Percentiles rank a stretch among this genome's conserved stretches.
These are phyloP conservation scores for Paraphoma chrysanthemicola DNA, from an alignment of 2,329 filamentous ascomycete genomes.

Conservation along the genomic window DNA sequence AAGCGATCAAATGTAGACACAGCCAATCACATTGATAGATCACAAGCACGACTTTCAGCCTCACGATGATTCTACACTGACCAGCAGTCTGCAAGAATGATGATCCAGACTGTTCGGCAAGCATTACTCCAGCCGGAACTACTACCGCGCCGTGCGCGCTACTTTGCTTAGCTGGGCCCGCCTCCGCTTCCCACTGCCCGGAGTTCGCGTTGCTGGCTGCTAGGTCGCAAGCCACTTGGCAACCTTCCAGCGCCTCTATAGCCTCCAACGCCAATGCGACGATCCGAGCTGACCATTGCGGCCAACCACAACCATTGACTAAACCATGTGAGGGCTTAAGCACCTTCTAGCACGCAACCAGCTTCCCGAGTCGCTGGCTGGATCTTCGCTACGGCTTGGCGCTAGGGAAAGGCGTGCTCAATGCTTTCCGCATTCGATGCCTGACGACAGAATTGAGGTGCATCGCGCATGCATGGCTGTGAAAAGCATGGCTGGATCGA, in stretches of 20 bases:
- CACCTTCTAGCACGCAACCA: background rate
- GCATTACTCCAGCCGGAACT: background rate
- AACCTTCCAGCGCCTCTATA: slow-evolving; percentile 3
- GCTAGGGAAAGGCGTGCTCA: slow-evolving; percentile 1
- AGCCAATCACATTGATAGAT: background rate
- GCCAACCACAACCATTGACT: background rate
- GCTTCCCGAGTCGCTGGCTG: background rate
- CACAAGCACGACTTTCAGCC: slow-evolving; percentile 9
- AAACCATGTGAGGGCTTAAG: slow-evolving; percentile 3
- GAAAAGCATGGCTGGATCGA: slow-evolving; percentile 2
- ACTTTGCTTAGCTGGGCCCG: background rate
- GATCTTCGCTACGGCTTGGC: slow-evolving; percentile 3
- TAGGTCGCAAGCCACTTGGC: slow-evolving; percentile 1
- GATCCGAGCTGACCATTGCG: background rate
- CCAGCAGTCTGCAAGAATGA: background rate
- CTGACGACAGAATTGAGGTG: slow-evolving; percentile 2
- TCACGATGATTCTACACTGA: slow-evolving; percentile 5
- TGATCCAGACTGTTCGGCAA: background rate
- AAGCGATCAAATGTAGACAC: background rate
- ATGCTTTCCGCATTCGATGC: slow-evolving; percentile 1
- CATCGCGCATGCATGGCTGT: slow-evolving; percentile 2
- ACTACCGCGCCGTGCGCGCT: background rate
- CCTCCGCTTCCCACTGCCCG: background rate
- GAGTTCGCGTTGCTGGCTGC: background rate
- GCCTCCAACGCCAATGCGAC: background rate